Evolutionary conservation across 2,329 filamentous ascomycete species (phyloP).

Genomic region (Alternaria ventricosa): DNA sequence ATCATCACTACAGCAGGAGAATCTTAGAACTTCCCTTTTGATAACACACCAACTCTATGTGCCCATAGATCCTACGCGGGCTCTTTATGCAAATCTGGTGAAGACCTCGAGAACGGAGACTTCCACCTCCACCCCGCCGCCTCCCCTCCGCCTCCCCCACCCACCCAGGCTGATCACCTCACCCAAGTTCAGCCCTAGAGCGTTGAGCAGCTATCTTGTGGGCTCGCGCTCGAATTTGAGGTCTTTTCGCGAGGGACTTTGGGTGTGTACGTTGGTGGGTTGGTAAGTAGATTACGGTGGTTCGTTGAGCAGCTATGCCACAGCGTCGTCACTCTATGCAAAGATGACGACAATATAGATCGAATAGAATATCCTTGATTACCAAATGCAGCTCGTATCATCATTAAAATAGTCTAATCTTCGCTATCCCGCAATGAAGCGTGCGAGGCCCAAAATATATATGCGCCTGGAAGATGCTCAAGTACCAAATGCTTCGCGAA

Average conservation of each 20-base stretch:
- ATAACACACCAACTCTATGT: neutral
- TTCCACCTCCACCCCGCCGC: no score
- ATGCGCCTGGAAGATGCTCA: constrained; percentile 27
- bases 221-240: no score
- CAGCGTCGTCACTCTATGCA: no score
- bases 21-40: neutral
- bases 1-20: neutral
- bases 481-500: constrained; percentile 29
- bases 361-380: constrained; percentile 17
- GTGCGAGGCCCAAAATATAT: neutral
- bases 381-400: constrained; percentile 33
- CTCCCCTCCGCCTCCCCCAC: no score
- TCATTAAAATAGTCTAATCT: constrained; percentile 13
- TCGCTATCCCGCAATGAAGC: neutral
- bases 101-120: no score
- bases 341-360: no score
- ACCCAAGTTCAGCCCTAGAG: neutral
- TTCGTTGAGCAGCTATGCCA: no score
- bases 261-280: no score
- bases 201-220: neutral
- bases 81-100: neutral
- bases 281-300: no score
- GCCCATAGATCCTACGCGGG: neutral
- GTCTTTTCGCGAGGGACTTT: no score
- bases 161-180: neutral